Conservation (phyloP, 306 rosid species). For the Cucurbita maxima region DNA sequence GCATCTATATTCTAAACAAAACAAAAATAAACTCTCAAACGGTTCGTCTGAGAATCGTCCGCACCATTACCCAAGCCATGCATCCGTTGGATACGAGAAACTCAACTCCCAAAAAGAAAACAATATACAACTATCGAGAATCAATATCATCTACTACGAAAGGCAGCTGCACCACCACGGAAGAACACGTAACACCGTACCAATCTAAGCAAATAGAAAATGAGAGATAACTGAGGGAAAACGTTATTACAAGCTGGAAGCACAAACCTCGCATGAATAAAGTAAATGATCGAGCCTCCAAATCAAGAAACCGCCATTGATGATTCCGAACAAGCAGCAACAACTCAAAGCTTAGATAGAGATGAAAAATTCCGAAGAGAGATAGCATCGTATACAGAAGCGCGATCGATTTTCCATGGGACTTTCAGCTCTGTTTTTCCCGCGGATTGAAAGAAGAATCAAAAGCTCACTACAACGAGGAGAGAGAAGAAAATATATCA, state of each 20-base stretch:
- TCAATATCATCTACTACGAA: neutral
- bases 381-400: neutral
- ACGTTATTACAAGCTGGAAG: neutral
- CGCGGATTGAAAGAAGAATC: neutral
- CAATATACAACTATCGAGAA: neutral
- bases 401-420: neutral
- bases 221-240: neutral
- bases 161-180: neutral
- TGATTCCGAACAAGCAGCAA: neutral
- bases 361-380: neutral
- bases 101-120: neutral
- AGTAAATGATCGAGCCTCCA: neutral
- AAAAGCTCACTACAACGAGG: neutral
- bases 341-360: neutral
- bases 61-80: neutral
- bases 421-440: neutral
- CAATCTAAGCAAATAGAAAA: neutral
- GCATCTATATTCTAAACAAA: neutral
- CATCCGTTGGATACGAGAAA: neutral
- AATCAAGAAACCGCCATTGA: neutral
- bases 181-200: neutral
- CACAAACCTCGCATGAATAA: neutral
- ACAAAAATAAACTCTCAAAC: neutral
- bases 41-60: neutral
- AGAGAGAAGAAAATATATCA: conserved; percentile 9